Evolutionary conservation across 768 basidiomycete genomes (phyloP).

Genomic region (Sistotremastrum niveocremeum): DNA sequence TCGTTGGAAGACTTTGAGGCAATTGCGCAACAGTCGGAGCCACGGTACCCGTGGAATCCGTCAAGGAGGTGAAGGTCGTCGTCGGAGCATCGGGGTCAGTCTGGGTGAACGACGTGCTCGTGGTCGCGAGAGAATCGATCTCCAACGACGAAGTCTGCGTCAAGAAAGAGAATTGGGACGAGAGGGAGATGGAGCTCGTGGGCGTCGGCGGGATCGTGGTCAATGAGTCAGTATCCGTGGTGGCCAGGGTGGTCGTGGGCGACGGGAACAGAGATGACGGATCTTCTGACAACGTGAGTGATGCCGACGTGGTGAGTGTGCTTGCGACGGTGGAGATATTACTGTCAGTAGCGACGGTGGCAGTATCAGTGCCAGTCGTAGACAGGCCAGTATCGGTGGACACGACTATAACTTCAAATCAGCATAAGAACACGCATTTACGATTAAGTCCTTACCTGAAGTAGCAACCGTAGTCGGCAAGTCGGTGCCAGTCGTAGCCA

Average conservation of each 20-base stretch:
- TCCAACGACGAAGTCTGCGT: constrained; percentile 21
- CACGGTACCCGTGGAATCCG: constrained; percentile 7
- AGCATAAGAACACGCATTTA: constrained; percentile 5
- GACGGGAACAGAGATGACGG: constrained; percentile 3
- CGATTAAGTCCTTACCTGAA: not conserved
- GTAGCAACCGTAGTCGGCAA: constrained; percentile 4
- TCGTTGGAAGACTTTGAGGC: constrained; percentile 44
- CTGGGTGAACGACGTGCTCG: constrained; percentile 10
- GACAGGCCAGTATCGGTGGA: not conserved
- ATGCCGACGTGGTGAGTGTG: constrained; percentile 5
- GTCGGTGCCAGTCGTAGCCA: not conserved
- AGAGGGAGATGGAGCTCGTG: constrained; percentile 8
- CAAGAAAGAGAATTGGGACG: constrained; percentile 23
- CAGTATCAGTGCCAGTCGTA: constrained; percentile 1
- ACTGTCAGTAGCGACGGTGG: constrained; percentile 12
- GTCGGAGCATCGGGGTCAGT: constrained; percentile 26
- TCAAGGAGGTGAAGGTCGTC: constrained; percentile 16
- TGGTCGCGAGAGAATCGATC: constrained; percentile 8
- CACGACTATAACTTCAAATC: not conserved
- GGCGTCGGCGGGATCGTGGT: constrained; percentile 9
- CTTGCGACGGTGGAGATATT: constrained; percentile 17
- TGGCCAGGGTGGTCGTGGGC: constrained; percentile 4
- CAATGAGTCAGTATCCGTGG: constrained; percentile 10
- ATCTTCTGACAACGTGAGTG: not conserved
- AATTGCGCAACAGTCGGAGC: constrained; percentile 24